Conservation (phyloP, 192 early-diverging fungal genomes). For the Coemansia sp. region DNA sequence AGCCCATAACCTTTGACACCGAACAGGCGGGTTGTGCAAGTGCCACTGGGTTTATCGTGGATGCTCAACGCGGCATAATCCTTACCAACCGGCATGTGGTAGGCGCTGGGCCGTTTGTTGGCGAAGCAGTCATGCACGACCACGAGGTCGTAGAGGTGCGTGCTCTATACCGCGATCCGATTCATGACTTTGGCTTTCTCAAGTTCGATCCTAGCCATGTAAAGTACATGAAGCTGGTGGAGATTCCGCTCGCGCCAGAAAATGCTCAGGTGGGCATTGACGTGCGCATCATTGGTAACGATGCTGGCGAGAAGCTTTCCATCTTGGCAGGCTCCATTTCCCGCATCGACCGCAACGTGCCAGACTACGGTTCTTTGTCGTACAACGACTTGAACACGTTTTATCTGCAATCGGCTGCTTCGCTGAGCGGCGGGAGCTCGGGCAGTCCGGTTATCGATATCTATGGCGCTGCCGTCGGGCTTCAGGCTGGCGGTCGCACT, state of each 20-base stretch:
- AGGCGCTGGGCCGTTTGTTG: conserved; percentile 68
- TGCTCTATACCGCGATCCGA: conserved; percentile 75
- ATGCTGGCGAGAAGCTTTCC: conserved; percentile 77
- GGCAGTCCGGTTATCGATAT: conserved; percentile 78
- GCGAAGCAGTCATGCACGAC: conserved; percentile 70
- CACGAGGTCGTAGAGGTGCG: conserved; percentile 72
- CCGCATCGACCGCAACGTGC: conserved; percentile 69
- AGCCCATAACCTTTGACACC: conserved; percentile 40
- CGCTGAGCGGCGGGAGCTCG: conserved; percentile 72
- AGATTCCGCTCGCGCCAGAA: conserved; percentile 68
- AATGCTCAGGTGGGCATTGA: conserved; percentile 71
- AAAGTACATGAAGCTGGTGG: conserved; percentile 65
- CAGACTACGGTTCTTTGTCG: conserved; percentile 64
- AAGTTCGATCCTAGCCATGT: conserved; percentile 68
- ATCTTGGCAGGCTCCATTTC: conserved; percentile 74
- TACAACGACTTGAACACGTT: conserved; percentile 84
- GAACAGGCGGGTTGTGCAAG: conserved; percentile 13
- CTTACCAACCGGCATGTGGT: conserved; percentile 80
- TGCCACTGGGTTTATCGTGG: conserved; percentile 77
- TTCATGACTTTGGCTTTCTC: conserved; percentile 84
- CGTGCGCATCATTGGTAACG: conserved; percentile 75
- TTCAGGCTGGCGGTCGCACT: conserved; percentile 69
- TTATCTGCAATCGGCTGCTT: conserved; percentile 73
- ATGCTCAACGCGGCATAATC: conserved; percentile 70
- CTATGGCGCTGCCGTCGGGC: conserved; percentile 69